phyloP scores from a whole-genome alignment of 352 stramenopile species.

The Phytophthora podocarpi region DNA sequence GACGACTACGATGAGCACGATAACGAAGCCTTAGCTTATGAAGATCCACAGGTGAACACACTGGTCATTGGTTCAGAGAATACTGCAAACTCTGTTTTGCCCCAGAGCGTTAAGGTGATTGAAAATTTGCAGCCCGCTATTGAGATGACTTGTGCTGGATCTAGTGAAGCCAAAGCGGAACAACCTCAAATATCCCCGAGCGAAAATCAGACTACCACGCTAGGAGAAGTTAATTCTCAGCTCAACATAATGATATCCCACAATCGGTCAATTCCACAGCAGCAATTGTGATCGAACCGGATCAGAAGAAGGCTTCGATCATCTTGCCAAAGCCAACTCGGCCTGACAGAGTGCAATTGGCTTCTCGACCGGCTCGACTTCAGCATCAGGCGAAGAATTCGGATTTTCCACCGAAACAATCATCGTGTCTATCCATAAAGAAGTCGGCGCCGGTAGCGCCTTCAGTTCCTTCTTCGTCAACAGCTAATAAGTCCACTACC shows the following conservation, averaged over 20 bases:
- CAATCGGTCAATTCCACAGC: neutral
- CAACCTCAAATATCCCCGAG: neutral
- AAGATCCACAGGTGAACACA: neutral
- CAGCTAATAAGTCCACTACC: neutral
- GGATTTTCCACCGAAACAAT: neutral
- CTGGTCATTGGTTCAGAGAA: neutral
- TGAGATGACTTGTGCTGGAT: neutral
- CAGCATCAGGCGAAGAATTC: neutral
- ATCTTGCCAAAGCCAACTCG: slow-evolving; percentile 1
- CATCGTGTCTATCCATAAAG: slow-evolving; percentile 2
- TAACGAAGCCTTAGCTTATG: neutral
- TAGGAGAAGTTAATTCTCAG: neutral
- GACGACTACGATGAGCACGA: slow-evolving; percentile 6
- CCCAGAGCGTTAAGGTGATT: neutral
- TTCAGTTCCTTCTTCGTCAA: neutral
- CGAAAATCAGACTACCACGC: neutral
- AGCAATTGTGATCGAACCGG: neutral
- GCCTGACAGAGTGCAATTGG: neutral
- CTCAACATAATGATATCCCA: neutral
- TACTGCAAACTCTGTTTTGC: neutral
- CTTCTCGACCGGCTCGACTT: neutral
- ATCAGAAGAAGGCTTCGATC: neutral
- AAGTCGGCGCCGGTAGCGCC: neutral
- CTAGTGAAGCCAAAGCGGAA: neutral
- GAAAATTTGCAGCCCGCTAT: neutral